phyloP scores from a whole-genome alignment of 2,329 filamentous ascomycete genomes.

The Ophiostoma himal-ulmi region DNA sequence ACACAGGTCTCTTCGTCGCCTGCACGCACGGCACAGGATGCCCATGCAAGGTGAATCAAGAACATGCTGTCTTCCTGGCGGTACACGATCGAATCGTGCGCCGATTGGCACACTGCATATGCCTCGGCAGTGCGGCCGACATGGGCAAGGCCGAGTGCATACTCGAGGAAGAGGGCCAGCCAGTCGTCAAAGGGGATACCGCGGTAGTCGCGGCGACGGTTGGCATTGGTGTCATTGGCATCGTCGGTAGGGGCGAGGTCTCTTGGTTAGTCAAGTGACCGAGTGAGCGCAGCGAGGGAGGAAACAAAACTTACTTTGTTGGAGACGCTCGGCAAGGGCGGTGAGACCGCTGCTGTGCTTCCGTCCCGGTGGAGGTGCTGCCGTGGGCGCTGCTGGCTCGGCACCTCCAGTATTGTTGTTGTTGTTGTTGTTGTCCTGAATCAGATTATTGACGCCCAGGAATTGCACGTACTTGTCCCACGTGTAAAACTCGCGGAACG shows the following conservation, averaged over 20 bases:
- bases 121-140: conserved; percentile 62
- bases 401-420: neutral
- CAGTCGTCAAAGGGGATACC: conserved; percentile 77
- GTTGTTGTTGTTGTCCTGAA: conserved; percentile 31
- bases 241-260: conserved; percentile 35
- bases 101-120: conserved; percentile 74
- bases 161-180: conserved; percentile 86
- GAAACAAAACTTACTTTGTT: conserved; percentile 39
- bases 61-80: conserved; percentile 56
- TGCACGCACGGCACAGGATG: conserved; percentile 74
- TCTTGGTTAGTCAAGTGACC: conserved; percentile 20
- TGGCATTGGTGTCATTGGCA: conserved; percentile 1
- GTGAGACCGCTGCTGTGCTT: conserved; percentile 41
- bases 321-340: conserved; percentile 51
- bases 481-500: conserved; percentile 58
- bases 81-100: conserved; percentile 76
- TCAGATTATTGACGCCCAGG: conserved; percentile 39
- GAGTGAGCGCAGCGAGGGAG: conserved; percentile 29
- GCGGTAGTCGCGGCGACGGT: conserved; percentile 42
- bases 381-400: neutral
- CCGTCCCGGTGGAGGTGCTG: neutral
- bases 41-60: conserved; percentile 70
- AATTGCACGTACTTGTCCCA: conserved; percentile 61
- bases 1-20: conserved; percentile 72
- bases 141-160: conserved; percentile 69